Evolutionary conservation across 2,329 filamentous ascomycete genomes (phyloP), one percentile per base, ranked within the genome.

Genomic region (Drechslerella dactyloides): DNA sequence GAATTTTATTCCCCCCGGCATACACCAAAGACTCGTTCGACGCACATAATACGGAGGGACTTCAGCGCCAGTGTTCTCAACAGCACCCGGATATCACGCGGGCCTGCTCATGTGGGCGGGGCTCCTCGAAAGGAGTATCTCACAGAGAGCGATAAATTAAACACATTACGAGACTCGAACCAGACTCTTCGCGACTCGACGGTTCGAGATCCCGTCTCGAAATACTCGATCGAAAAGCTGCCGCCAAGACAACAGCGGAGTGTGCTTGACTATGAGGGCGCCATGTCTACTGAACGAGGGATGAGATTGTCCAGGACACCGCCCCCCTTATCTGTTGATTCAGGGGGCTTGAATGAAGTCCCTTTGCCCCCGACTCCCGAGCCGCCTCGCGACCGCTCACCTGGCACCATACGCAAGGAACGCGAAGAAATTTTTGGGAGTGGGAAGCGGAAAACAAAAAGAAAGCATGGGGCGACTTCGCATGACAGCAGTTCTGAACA

Each of bases 341-440:
- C 24, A 15, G 59, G 64, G 4, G 59, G 48, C 17, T 11, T n/a
- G 13, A 30, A 21, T 8, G 66, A 70, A 42, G 48, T 59, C n/a
- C 53, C 53, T 21, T 56, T 70, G 33, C 66, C 65, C 2, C 65
- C 66, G 27, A 60, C 59, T 7, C 55, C 56, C 1, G 58, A 56
- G 15, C 48, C 53, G 24, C 51, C 60, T 10, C 48, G 40, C 33
- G 27, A 64, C 35, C 37, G 46, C 37, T 70, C 66, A 17, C 66
- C 66, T 17, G 54, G 37, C 19, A 60, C 66, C 1, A 60, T 59
- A 33, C 58, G 52, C 23, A 50, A 40, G 7, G 66, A 63, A 13
- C 59, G 61, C 21, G 66, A 70, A 33, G 55, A 33, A 35, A 64
- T 70, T 48, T 70, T 59, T 44, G 35, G 58, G n/a, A 70, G 66